phyloP scores from a whole-genome alignment of 208 protist species.

The Leishmania martiniquensis region DNA sequence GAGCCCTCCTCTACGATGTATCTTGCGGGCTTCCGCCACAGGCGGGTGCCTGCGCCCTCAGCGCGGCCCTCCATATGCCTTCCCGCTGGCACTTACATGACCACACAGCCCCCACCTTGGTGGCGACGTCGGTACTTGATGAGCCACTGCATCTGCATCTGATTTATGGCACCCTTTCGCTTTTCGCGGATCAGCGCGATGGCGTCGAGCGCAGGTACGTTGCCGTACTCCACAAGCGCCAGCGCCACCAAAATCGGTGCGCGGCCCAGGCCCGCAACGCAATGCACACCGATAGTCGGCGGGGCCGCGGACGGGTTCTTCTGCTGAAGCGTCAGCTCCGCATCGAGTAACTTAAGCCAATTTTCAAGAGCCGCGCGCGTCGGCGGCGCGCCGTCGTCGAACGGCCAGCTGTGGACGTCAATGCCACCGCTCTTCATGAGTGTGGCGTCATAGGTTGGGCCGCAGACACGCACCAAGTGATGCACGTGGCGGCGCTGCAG shows the following conservation, averaged over 20 bases:
- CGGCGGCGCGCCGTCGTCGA: conserved; percentile 91
- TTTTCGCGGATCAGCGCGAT: conserved; percentile 80
- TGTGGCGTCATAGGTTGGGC: conserved; percentile 78
- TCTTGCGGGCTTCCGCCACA: neutral
- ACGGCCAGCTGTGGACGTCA: conserved; percentile 88
- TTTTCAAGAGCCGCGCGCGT: conserved; percentile 73
- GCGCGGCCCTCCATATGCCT: neutral
- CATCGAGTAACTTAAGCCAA: conserved; percentile 85
- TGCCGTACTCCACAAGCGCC: conserved; percentile 88
- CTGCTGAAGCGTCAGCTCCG: conserved; percentile 40
- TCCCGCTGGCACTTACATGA: conserved; percentile 53
- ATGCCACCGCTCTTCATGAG: conserved; percentile 73
- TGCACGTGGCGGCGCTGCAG: conserved; percentile 75
- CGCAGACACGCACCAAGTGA: conserved; percentile 89
- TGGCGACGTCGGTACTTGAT: conserved; percentile 83
- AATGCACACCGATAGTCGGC: conserved; percentile 90
- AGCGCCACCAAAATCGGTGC: conserved; percentile 93
- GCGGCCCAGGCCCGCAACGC: conserved; percentile 92
- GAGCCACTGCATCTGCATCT: conserved; percentile 91
- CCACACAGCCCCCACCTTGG: conserved; percentile 49
- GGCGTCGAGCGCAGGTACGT: conserved; percentile 81
- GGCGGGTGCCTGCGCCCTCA: neutral
- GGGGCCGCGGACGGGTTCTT: conserved; percentile 14
- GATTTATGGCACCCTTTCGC: conserved; percentile 91
- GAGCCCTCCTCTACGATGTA: neutral